A percentile compares a stretch with the other conserved stretches of the same genome.
Evolutionary conservation across 306 rosid genomes (phyloP).

Genomic region (Trichosanthes truncata): DNA sequence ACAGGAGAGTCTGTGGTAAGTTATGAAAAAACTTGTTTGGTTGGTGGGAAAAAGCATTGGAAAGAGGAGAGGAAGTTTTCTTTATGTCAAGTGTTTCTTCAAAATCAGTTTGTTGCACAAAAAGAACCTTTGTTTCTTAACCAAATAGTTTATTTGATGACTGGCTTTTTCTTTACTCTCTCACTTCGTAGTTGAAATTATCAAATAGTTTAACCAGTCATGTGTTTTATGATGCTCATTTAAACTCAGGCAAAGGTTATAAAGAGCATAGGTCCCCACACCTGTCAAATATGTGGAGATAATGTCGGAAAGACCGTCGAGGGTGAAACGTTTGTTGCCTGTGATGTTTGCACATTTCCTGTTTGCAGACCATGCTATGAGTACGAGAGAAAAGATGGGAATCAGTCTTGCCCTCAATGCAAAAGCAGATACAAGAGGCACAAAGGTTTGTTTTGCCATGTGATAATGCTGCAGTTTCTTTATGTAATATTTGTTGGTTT

Average conservation of each 20-base stretch:
- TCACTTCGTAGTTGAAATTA: not conserved
- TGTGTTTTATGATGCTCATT: constrained; percentile 4
- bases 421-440: constrained; percentile 79
- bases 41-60: not conserved
- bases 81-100: not conserved
- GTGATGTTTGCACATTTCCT: constrained; percentile 76
- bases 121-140: not conserved
- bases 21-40: constrained; percentile 7
- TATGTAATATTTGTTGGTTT: not conserved
- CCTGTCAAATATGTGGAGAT: constrained; percentile 94
- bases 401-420: constrained; percentile 93
- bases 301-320: constrained; percentile 55
- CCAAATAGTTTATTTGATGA: not conserved
- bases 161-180: not conserved
- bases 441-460: constrained; percentile 39
- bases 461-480: not conserved
- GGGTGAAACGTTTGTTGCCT: constrained; percentile 67
- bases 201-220: not conserved
- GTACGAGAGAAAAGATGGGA: constrained; percentile 96
- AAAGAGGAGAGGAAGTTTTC: not conserved
- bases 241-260: constrained; percentile 42
- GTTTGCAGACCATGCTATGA: constrained; percentile 95
- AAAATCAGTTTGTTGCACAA: not conserved
- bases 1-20: constrained; percentile 78
- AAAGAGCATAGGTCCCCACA: constrained; percentile 43